Percentiles rank a stretch among this genome's conserved stretches.
Conservation (phyloP, 139 green algal species). For the Mychonastes homosphaera region DNA sequence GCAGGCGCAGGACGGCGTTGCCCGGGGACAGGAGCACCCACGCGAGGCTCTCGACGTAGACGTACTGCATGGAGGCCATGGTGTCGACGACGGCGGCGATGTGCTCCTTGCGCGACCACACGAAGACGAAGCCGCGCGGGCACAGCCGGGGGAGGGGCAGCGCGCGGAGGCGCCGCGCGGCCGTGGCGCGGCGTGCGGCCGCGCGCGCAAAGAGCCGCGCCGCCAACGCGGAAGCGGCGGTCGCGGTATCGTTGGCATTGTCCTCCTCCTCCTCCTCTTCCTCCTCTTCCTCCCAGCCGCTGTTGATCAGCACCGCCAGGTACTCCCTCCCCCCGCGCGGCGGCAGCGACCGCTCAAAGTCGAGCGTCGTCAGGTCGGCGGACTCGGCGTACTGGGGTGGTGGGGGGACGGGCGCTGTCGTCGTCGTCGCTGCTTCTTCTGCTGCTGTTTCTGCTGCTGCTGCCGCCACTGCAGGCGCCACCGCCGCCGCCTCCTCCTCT, state of each 20-base stretch:
- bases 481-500: too few species aligned
- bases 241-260: neutral
- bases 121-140: slow-evolving; percentile 75
- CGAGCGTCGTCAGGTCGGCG: slow-evolving; percentile 6
- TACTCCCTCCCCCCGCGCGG: slow-evolving; percentile 21
- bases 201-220: neutral
- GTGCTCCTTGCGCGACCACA: slow-evolving; percentile 66
- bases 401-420: too few species aligned
- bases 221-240: neutral
- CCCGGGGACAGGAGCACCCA: slow-evolving; percentile 71
- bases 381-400: slow-evolving; percentile 4
- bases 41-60: slow-evolving; percentile 89
- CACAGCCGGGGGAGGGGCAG: slow-evolving; percentile 59
- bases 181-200: neutral
- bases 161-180: slow-evolving; percentile 20
- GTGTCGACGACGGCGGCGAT: slow-evolving; percentile 25
- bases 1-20: slow-evolving; percentile 45
- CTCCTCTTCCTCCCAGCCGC: slow-evolving; percentile 43
- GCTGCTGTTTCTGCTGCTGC: slow-evolving; percentile 3
- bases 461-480: slow-evolving; percentile 4
- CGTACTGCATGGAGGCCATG: slow-evolving; percentile 40
- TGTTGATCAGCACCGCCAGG: slow-evolving; percentile 51
- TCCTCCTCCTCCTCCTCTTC: too few species aligned
- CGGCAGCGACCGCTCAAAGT: slow-evolving; percentile 6
- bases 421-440: slow-evolving; percentile 2